Base-by-base conservation (phyloP, 2,329 filamentous ascomycete species). In the Rutstroemia sp. region DNA sequence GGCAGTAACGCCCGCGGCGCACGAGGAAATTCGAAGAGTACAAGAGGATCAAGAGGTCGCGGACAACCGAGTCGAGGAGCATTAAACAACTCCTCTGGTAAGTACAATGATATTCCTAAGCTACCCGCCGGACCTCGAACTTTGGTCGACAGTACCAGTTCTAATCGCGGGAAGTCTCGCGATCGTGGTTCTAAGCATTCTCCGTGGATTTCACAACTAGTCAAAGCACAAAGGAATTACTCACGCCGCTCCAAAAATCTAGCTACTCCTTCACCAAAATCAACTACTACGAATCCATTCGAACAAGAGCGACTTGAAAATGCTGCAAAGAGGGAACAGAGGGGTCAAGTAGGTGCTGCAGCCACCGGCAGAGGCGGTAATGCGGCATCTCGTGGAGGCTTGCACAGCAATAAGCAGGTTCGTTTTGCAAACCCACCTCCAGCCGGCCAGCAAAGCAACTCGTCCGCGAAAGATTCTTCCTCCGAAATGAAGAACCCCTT, bases 301-400 rank as follows among this genome's bases (percentile, higher is more conserved):
- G 66, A 69, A 52, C 45, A 59, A 57, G 67, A 68, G 37, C 63
- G 67, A 59, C 59, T 62, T 47, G 63, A 69, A 58, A 70, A 70
- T 66, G 67, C 67, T 38, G 63, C 68, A 23, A 69, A 68, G 57
- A 62, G 68, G 39, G 58, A 62, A 46, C 63, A 66, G 44, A 55
- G 63, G 53, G 62, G 61, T 23, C 57, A 63, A 48, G 63, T 58
- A 37, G 59, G 57, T 25, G 57, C 57, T 38, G 58, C 57, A 48
- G 48, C 45, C 39, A 67, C 60, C 41, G 58, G 54, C 19, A 54
- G 64, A 59, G 63, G 65, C 3, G 56, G 58, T 21, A 57, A 61
- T 59, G 63, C 61, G n/a, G 42, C 50, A n/a, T 51, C 53, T 30
- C 54, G 59, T 54, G 52, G 58, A 25, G 54, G 49, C 19, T 51